Evolutionary conservation across 805 yeast genomes (phyloP).

Genomic region (Ogataea allantospora): DNA sequence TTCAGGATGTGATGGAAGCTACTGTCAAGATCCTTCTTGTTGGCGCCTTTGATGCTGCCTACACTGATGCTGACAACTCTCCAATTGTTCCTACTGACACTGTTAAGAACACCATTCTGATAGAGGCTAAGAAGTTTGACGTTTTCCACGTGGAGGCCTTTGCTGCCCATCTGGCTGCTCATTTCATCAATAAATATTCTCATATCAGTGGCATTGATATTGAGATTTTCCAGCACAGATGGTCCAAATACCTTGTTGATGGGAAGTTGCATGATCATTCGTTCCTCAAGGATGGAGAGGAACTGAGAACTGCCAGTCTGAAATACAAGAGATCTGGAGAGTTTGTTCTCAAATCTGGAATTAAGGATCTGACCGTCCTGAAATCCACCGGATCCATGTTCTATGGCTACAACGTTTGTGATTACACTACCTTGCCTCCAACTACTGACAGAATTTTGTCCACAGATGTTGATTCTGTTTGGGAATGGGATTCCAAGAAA

Average conservation of each 20-base stretch:
- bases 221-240: slow-evolving; percentile 66
- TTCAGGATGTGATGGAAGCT: slow-evolving; percentile 83
- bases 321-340: slow-evolving; percentile 52
- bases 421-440: slow-evolving; percentile 83
- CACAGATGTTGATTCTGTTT: slow-evolving; percentile 75
- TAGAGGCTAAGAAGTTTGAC: slow-evolving; percentile 78
- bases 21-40: slow-evolving; percentile 71
- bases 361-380: slow-evolving; percentile 78
- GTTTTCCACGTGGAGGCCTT: slow-evolving; percentile 91
- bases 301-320: slow-evolving; percentile 61
- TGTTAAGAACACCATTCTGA: slow-evolving; percentile 81
- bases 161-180: slow-evolving; percentile 81
- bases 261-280: slow-evolving; percentile 83
- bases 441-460: slow-evolving; percentile 83
- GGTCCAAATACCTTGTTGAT: slow-evolving; percentile 73
- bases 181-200: slow-evolving; percentile 71
- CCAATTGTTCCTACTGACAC: slow-evolving; percentile 95
- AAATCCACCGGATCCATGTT: slow-evolving; percentile 93
- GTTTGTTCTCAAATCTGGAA: slow-evolving; percentile 60
- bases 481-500: slow-evolving; percentile 60
- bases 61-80: slow-evolving; percentile 84
- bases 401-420: slow-evolving; percentile 82
- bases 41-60: slow-evolving; percentile 78
- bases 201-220: slow-evolving; percentile 76
- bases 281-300: slow-evolving; percentile 81